Evolutionary conservation across 176 grass and related monocot species (phyloP).

Genomic region (Triticum monococcum): DNA sequence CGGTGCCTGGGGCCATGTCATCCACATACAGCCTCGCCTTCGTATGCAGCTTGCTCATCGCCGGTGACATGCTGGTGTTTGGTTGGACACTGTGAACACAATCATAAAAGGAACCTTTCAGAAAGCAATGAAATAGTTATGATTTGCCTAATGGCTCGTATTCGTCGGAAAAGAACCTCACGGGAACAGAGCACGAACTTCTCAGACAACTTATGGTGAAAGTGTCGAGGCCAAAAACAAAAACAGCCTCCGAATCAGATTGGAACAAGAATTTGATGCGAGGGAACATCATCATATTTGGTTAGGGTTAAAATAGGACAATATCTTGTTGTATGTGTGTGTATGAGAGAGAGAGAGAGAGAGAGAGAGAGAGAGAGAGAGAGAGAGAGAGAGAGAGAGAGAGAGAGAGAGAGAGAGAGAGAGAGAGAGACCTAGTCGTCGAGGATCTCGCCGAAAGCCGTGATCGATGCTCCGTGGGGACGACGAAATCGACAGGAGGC

Average conservation of each 20-base stretch:
- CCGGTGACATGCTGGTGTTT: background rate
- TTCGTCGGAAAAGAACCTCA: background rate
- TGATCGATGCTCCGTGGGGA: background rate
- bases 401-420: background rate
- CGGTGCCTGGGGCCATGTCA: constrained; percentile 15
- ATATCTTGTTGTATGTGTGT: no score
- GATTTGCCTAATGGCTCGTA: background rate
- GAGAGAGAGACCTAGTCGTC: background rate
- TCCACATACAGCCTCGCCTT: constrained; percentile 31
- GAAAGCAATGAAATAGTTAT: background rate
- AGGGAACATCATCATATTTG: no score
- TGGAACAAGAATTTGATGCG: background rate
- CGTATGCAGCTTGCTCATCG: background rate
- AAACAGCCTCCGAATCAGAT: background rate
- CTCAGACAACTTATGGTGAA: background rate
- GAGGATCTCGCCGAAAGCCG: background rate
- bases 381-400: background rate
- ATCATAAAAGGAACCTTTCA: background rate
- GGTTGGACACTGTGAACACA: background rate
- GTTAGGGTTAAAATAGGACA: no score
- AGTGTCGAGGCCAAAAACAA: background rate
- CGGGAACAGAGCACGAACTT: background rate
- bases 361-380: background rate
- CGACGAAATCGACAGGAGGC: background rate
- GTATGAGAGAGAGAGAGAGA: no score